Evolutionary conservation across 352 stramenopile genomes (phyloP).

Genomic region (Pilasporangium apinafurcum): DNA sequence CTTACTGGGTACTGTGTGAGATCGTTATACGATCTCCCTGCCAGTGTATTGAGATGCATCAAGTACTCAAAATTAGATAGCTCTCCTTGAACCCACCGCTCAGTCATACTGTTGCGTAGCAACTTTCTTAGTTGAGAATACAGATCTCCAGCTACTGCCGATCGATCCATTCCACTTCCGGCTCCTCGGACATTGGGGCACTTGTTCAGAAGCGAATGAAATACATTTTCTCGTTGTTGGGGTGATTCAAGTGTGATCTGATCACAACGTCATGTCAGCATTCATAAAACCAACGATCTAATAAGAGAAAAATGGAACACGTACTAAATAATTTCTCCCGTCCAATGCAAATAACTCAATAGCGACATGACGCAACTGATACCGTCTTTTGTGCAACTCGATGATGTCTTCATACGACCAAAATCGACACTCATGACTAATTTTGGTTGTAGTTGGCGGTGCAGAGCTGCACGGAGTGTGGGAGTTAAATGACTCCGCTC

Average conservation of each 20-base stretch:
- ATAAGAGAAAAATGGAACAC: slow-evolving; percentile 2
- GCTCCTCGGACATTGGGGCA: slow-evolving; percentile 66
- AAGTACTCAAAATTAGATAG: slow-evolving; percentile 95
- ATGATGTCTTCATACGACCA: slow-evolving; percentile 70
- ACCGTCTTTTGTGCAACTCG: slow-evolving; percentile 70
- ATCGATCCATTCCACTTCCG: slow-evolving; percentile 49
- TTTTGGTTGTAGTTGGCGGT: slow-evolving; percentile 19
- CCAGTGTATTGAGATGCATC: slow-evolving; percentile 95
- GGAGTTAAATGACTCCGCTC: background rate
- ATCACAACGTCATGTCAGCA: background rate
- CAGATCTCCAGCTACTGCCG: slow-evolving; percentile 36
- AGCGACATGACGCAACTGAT: slow-evolving; percentile 67
- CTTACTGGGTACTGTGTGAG: slow-evolving; percentile 95
- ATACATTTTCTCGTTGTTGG: slow-evolving; percentile 57
- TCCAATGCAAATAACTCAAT: slow-evolving; percentile 74
- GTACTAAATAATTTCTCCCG: slow-evolving; percentile 68
- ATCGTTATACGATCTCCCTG: slow-evolving; percentile 96
- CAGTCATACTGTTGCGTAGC: slow-evolving; percentile 68
- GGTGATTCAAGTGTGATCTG: slow-evolving; percentile 66
- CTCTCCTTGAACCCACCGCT: slow-evolving; percentile 64
- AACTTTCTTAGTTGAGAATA: slow-evolving; percentile 67
- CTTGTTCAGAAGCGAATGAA: slow-evolving; percentile 68
- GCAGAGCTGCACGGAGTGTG: slow-evolving; percentile 1
- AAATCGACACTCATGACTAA: slow-evolving; percentile 59
- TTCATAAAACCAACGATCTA: background rate